A percentile compares a stretch with the other conserved stretches of the same genome.
phyloP scores from a whole-genome alignment of 805 yeast genomes.

The Myxozyma geophila region DNA sequence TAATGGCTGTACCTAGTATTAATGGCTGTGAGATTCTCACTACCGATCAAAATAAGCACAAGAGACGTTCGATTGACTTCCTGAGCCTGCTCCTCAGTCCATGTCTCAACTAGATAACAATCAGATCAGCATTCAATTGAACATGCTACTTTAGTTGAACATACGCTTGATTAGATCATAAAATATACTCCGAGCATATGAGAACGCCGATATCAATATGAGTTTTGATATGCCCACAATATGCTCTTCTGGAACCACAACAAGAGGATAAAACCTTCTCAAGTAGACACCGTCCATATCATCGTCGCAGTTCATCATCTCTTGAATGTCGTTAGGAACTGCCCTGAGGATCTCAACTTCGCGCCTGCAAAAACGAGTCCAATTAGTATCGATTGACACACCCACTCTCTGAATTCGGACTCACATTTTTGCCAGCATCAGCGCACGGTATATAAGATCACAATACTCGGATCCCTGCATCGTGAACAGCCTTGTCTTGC shows the following conservation, averaged over 20 bases:
- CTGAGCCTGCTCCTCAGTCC: constrained; percentile 29
- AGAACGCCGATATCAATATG: constrained; percentile 23
- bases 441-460: constrained; percentile 4
- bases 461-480: constrained; percentile 12
- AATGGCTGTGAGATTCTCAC: constrained; percentile 33
- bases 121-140: not conserved
- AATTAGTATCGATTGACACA: not conserved
- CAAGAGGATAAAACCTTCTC: constrained; percentile 18
- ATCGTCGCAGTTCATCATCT: not conserved
- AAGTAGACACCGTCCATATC: constrained; percentile 21
- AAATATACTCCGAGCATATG: constrained; percentile 19
- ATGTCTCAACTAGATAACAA: constrained; percentile 3
- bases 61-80: constrained; percentile 19
- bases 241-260: constrained; percentile 29
- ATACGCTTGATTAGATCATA: constrained; percentile 19
- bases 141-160: not conserved
- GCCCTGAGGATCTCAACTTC: constrained; percentile 29
- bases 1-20: constrained; percentile 26
- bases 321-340: constrained; percentile 15
- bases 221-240: constrained; percentile 31
- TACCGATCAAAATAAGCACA: constrained; percentile 25
- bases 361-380: constrained; percentile 8
- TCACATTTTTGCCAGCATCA: constrained; percentile 19
- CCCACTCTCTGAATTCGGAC: not conserved
- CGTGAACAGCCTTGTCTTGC: not conserved